phyloP scores from a whole-genome alignment of 176 grass and related monocot genomes.

The Triticum urartu region DNA sequence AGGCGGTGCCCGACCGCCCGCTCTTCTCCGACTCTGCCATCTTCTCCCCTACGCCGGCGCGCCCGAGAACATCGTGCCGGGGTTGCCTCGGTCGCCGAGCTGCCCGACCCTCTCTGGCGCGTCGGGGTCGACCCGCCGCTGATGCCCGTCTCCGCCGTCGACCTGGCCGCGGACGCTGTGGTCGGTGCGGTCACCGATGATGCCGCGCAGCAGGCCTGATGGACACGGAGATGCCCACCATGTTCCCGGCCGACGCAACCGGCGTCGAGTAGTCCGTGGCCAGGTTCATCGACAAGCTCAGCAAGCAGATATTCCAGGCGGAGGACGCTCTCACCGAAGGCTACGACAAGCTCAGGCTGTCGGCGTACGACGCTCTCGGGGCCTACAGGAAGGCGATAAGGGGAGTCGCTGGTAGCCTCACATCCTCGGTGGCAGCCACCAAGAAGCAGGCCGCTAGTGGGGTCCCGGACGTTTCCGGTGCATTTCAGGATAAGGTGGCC shows the following conservation, averaged over 20 bases:
- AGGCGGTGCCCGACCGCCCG: conserved; percentile 51
- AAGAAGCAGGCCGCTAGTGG: conserved; percentile 56
- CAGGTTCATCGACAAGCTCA: conserved; percentile 54
- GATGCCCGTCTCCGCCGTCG: conserved; percentile 2
- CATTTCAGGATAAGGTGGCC: conserved; percentile 56
- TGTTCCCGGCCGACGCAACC: conserved; percentile 41
- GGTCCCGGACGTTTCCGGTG: conserved; percentile 40
- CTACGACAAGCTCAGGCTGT: conserved; percentile 61
- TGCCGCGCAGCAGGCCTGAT: conserved; percentile 31
- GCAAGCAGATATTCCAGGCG: conserved; percentile 60
- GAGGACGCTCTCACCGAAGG: conserved; percentile 73
- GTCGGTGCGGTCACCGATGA: conserved; percentile 1
- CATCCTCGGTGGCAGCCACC: conserved; percentile 48
- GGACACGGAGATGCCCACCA: conserved; percentile 46
- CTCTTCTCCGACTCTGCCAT: conserved; percentile 69
- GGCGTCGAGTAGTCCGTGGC: conserved; percentile 48
- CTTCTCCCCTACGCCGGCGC: conserved; percentile 61
- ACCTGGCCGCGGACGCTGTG: conserved; percentile 5
- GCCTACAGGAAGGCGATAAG: conserved; percentile 57
- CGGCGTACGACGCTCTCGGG: conserved; percentile 58
- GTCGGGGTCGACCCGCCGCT: conserved; percentile 8
- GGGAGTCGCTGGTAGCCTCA: conserved; percentile 41
- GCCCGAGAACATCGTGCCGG: conserved; percentile 63
- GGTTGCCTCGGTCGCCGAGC: conserved; percentile 39
- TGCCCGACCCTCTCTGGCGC: conserved; percentile 28